Evolutionary conservation across 345 rosid genomes (phyloP).

Genomic region (Garcia nutans): DNA sequence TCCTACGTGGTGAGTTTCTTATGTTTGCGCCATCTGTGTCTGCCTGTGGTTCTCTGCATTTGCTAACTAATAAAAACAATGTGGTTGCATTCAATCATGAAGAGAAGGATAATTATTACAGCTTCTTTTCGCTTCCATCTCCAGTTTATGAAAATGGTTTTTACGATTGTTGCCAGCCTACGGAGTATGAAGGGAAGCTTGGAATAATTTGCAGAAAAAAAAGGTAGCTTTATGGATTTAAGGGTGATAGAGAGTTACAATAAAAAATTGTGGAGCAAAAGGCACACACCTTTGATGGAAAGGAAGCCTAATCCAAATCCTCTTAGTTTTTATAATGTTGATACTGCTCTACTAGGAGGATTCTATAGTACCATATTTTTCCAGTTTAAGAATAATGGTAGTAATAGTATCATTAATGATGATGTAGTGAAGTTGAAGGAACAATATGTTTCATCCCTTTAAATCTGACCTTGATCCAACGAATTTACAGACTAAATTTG

Average conservation of each 20-base stretch:
- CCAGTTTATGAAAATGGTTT: not conserved
- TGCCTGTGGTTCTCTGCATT: slow-evolving; percentile 1
- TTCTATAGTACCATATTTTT: not conserved
- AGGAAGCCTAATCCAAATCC: not conserved
- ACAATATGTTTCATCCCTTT: not conserved
- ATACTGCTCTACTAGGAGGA: not conserved
- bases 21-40: not conserved
- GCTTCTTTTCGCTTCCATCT: not conserved
- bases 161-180: too few species aligned
- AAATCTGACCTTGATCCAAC: slow-evolving; percentile 1
- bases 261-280: not conserved
- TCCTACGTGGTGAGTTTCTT: not conserved
- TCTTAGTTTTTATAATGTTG: not conserved
- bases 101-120: not conserved
- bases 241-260: slow-evolving; percentile 8
- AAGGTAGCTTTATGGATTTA: not conserved
- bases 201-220: not conserved
- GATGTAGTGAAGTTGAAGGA: not conserved
- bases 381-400: slow-evolving; percentile 9
- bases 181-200: slow-evolving; percentile 3
- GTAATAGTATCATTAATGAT: not conserved
- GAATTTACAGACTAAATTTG: too few species aligned
- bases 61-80: not conserved
- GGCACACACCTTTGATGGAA: not conserved
- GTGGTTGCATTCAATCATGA: not conserved